phyloP scores from a whole-genome alignment of 257 asterid genomes.

The Paulownia fortunei region DNA sequence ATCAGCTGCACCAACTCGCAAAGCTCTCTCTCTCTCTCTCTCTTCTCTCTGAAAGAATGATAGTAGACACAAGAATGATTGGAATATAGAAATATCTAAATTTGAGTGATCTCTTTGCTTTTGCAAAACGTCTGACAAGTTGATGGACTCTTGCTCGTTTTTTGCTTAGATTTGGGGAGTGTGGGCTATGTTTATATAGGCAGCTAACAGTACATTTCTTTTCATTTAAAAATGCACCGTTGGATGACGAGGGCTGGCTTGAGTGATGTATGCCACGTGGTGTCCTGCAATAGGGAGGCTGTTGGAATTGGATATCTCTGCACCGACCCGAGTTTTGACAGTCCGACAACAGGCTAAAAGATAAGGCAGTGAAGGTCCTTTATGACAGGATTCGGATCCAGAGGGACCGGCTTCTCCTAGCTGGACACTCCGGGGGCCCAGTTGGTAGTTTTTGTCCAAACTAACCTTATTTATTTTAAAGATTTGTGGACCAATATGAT shows the following conservation, averaged over 20 bases:
- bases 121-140: neutral
- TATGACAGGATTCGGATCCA: constrained; percentile 4
- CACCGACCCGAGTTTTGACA: constrained; percentile 45
- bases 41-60: neutral
- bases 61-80: neutral
- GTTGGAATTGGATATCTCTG: constrained; percentile 13
- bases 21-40: neutral
- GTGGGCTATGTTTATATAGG: constrained; percentile 11
- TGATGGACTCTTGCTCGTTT: constrained; percentile 8
- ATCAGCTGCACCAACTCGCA: neutral
- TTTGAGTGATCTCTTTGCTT: neutral
- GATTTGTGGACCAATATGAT: neutral
- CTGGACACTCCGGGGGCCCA: neutral
- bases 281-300: neutral
- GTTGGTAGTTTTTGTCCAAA: neutral
- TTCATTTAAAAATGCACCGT: constrained; percentile 28
- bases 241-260: constrained; percentile 17
- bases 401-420: constrained; percentile 19
- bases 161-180: neutral
- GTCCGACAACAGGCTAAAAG: neutral
- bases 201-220: neutral
- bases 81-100: constrained; percentile 13
- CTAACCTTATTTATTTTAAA: neutral
- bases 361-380: constrained; percentile 9
- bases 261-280: constrained; percentile 40